Base-by-base conservation (phyloP, 768 basidiomycete genomes). In the Cystobasidium onofrii region DNA sequence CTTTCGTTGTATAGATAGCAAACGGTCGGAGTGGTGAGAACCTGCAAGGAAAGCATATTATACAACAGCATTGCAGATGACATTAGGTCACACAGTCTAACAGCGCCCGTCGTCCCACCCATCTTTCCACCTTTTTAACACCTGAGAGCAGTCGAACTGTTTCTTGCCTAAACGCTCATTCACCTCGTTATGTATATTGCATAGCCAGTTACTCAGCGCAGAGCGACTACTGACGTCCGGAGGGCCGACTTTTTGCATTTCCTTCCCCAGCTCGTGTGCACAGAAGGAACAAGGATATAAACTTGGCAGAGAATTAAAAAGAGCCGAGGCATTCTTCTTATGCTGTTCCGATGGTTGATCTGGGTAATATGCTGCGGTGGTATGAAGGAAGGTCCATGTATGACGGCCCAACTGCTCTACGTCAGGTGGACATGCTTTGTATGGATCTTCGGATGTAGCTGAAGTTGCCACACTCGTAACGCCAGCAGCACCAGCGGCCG, bases 361-460 rank as follows among this genome's bases (percentile, higher is more conserved):
- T 31, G 95, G 93, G 82, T 93, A 98, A 82, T 97, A 96, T 25
- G 95, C 92, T 0, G 93, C 94, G 4, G 95, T 89, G 10, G 92
- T 88, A 79, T 97, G 95, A 36, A 98, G 84, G 85, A 98, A 98
- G 18, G 92, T 89, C 95, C 95, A 97, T 0, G 95, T 95, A 55
- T 94, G 89, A 62, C 88, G 87, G 1, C 95, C 95, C 62, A 98
- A 88, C 73, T 87, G 85, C 79, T 93, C 91, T 55, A 88, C 88
- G 81, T 97, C 94, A 0, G 93, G 88, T 15, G 95, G 95, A 80
- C 95, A 98, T 71, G 90, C 84, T 50, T 31, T 27, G 20, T 74
- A 73, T 20, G 71, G 72, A 23, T 64, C 81, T 29, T 83, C 81
- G 12, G 64, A 36, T 1, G 75, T 43, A 7, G 73, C 66, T 13